Evolutionary conservation across 1,284 basidiomycete genomes (phyloP).

Genomic region (Naganishia albida): DNA sequence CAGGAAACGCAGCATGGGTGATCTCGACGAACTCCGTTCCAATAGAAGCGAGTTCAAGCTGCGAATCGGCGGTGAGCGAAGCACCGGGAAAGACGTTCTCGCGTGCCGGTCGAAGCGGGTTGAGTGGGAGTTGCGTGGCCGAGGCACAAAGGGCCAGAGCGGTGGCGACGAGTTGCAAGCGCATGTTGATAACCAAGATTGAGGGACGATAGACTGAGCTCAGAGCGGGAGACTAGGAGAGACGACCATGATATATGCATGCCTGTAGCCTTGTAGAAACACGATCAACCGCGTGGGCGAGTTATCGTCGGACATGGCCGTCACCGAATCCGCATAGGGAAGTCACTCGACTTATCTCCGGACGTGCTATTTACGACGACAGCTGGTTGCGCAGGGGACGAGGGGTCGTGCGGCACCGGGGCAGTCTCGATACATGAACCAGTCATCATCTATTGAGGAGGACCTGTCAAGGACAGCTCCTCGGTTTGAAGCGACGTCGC

Average conservation of each 20-base stretch:
- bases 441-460: too few species aligned
- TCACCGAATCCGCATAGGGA: neutral
- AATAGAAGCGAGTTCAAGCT: constrained; percentile 9
- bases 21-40: constrained; percentile 17
- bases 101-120: constrained; percentile 20
- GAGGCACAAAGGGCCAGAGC: constrained; percentile 4
- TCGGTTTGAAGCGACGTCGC: too few species aligned
- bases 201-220: neutral
- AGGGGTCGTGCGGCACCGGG: too few species aligned
- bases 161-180: constrained; percentile 11
- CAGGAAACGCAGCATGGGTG: constrained; percentile 24
- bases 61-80: constrained; percentile 11
- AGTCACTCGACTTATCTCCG: too few species aligned
- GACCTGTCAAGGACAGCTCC: too few species aligned
- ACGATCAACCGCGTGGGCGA: neutral
- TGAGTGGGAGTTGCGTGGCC: constrained; percentile 17
- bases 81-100: constrained; percentile 15
- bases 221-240: neutral
- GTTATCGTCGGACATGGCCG: neutral
- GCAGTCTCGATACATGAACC: too few species aligned
- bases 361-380: too few species aligned
- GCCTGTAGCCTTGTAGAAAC: constrained; percentile 1
- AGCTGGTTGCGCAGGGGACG: too few species aligned
- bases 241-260: neutral
- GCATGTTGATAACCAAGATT: constrained; percentile 1